A percentile compares a stretch with the other conserved stretches of the same genome.
phyloP scores from a whole-genome alignment of 1,284 basidiomycete genomes.

The Cutaneotrichosporon sp. region DNA sequence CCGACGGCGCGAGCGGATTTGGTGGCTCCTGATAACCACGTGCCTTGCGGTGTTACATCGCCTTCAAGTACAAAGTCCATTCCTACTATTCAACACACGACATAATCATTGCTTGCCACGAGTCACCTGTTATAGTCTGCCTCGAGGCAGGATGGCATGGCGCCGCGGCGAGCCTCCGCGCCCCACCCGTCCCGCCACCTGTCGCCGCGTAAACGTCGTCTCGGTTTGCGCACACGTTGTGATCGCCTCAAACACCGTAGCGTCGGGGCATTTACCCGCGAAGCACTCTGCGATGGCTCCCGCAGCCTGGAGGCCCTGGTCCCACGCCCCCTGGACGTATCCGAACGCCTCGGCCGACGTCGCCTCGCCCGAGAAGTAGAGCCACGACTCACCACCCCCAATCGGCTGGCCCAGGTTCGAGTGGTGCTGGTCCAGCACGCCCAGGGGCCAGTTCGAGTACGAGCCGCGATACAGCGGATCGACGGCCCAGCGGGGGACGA shows the following conservation, averaged over 20 bases:
- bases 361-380: conserved; percentile 21
- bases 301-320: conserved; percentile 13
- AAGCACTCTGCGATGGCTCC: conserved; percentile 7
- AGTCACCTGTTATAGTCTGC: no score
- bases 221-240: conserved; percentile 9
- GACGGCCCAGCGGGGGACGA: conserved; percentile 57
- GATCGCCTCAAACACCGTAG: conserved; percentile 6
- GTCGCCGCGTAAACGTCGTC: neutral
- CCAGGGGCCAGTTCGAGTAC: conserved; percentile 62
- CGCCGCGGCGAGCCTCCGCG: neutral
- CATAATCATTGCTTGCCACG: no score
- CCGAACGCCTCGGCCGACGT: conserved; percentile 15
- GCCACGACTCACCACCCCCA: conserved; percentile 3
- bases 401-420: conserved; percentile 22
- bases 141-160: neutral
- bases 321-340: conserved; percentile 23
- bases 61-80: no score
- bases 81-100: no score
- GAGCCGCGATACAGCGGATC: conserved; percentile 61
- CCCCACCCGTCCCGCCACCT: neutral
- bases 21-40: no score
- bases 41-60: no score
- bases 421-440: conserved; percentile 25
- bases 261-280: neutral
- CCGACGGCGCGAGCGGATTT: no score